Base-by-base conservation (phyloP, 768 basidiomycete genomes). In the Collybiopsis luxurians region DNA sequence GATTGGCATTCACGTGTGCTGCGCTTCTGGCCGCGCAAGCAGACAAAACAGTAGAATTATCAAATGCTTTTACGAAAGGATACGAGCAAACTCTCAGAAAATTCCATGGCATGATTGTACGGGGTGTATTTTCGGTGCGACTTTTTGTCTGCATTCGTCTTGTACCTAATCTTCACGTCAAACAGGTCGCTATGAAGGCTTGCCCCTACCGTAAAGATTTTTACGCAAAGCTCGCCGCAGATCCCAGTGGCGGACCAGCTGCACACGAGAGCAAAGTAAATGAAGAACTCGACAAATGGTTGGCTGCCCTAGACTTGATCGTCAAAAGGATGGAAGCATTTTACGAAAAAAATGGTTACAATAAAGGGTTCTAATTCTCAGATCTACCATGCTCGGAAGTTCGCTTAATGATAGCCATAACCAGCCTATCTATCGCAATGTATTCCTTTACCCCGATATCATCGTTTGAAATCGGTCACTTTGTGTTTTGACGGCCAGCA, bases 1-100 rank as follows among this genome's bases (percentile, higher is more conserved):
- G 94, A 2, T 82, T 95, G 52, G 82, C 84, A 27, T 99, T 99
- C 77, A 99, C 96, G 31, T 85, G 87, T 72, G 77, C 82, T 56
- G 90, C 90, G 0, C 82, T 99, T 24, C 80, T 89, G 60, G 74
- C 79, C 44, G 82, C 87, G 0, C 89, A 93, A 64, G 77, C 74
- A 3, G 81, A 95, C 71, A 75, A 82, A 44, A 66, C 67, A 1
- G 68, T 75, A 46, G 90, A 94, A 67, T 83, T 99, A 13, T 64
- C 83, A 2, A 73, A 61, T 0, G 89, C 89, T 19, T 99, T 99
- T 72, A 85, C 75, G 27, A 84, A 85, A 44, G 82, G 90, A 0
- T 99, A 99, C 69, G 87, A 87, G 21, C 77, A 61, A 10, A 95
- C 90, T 13, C 76, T 99, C 68, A 95, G 87, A 75, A 78, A 86